A percentile compares a stretch with the other conserved stretches of the same genome.
Conservation (phyloP, 2,329 filamentous ascomycete species). For the Verticillium nubilum region DNA sequence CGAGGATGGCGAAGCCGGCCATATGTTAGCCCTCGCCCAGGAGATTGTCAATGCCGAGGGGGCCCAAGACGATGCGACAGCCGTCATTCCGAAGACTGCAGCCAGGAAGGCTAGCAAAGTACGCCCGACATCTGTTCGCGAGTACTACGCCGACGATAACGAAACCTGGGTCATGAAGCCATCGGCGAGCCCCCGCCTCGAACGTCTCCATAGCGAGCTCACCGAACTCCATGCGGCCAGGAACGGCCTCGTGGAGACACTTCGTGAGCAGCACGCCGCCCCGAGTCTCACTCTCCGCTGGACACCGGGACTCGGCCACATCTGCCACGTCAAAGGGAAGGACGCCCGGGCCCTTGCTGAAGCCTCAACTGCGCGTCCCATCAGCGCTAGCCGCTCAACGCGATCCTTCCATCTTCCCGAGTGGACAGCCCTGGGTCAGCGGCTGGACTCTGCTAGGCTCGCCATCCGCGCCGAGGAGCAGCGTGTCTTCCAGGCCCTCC, state of each 20-base stretch:
- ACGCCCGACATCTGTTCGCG: constrained; percentile 40
- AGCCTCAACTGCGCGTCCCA: constrained; percentile 37
- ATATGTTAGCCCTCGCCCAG: constrained; percentile 69
- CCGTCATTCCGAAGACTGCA: constrained; percentile 46
- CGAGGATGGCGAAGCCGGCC: constrained; percentile 65
- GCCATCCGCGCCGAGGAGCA: constrained; percentile 83
- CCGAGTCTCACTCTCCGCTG: constrained; percentile 73
- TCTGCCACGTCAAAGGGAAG: constrained; percentile 84
- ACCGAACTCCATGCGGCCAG: constrained; percentile 57
- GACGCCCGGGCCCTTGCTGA: constrained; percentile 43
- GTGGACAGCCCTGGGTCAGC: constrained; percentile 77
- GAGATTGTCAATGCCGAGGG: constrained; percentile 64
- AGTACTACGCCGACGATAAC: constrained; percentile 55
- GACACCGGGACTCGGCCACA: constrained; percentile 82
- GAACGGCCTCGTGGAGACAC: constrained; percentile 46
- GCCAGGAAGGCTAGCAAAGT: constrained; percentile 41
- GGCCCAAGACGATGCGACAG: constrained; percentile 44
- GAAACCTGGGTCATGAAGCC: constrained; percentile 62
- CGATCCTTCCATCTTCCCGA: constrained; percentile 76
- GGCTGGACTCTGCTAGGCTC: constrained; percentile 70
- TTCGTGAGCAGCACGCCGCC: constrained; percentile 58
- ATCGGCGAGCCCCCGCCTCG: constrained; percentile 60
- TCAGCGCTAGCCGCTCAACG: constrained; percentile 79
- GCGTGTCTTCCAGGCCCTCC: constrained; percentile 68
- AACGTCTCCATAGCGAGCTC: constrained; percentile 63